Evolutionary conservation across 208 protist genomes (phyloP).

Genomic region (Trypanosomatidae sp.): DNA sequence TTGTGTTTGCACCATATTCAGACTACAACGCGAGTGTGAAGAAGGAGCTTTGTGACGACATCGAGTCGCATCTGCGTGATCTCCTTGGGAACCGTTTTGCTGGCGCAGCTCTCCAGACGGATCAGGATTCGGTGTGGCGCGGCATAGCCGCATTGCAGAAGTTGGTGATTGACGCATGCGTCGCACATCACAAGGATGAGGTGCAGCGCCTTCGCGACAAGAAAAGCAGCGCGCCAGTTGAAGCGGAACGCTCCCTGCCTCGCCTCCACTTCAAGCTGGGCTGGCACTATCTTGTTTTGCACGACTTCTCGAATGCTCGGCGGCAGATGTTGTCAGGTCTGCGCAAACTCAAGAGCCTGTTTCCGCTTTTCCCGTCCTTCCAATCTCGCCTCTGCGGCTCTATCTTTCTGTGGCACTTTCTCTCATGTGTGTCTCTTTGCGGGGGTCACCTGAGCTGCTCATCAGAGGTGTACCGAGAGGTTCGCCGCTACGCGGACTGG

Average conservation of each 20-base stretch:
- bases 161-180: constrained; percentile 5
- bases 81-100: constrained; percentile 23
- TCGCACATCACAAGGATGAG: constrained; percentile 28
- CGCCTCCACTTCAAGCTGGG: constrained; percentile 51
- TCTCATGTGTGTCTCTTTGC: constrained; percentile 30
- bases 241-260: constrained; percentile 10
- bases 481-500: constrained; percentile 43
- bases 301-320: constrained; percentile 40
- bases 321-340: constrained; percentile 42
- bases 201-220: constrained; percentile 16
- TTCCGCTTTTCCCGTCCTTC: constrained; percentile 38
- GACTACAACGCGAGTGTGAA: constrained; percentile 2
- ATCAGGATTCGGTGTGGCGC: constrained; percentile 12
- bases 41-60: constrained; percentile 5
- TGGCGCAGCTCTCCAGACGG: constrained; percentile 18
- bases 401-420: constrained; percentile 53
- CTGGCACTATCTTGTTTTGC: constrained; percentile 61
- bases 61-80: constrained; percentile 21
- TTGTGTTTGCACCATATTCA: constrained; percentile 25
- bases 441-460: constrained; percentile 32
- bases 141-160: constrained; percentile 21
- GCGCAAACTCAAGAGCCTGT: constrained; percentile 29
- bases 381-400: constrained; percentile 46
- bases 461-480: constrained; percentile 35
- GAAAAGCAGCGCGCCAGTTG: constrained; percentile 13